Base-by-base conservation (phyloP, 2,329 filamentous ascomycete genomes). In the Nemania sp. region DNA sequence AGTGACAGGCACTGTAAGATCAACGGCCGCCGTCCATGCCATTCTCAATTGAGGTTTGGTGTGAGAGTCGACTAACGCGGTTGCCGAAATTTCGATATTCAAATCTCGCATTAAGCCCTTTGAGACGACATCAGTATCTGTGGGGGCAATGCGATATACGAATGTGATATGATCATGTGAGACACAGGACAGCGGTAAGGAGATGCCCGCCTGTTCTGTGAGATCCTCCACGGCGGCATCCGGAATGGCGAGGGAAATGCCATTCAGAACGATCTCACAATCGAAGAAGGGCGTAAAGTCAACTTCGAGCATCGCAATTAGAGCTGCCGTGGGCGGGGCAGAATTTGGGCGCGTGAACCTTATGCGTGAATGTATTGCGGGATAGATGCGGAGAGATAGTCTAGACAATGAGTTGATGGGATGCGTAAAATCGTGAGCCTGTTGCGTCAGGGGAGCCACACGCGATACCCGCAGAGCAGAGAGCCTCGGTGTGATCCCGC, bases 101-200 rank as follows among this genome's bases (percentile, higher is more conserved):
- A 90, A 77, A 56, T 77, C 79, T 54, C 76, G 77, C 55, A 75
- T 73, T 41, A 73, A 73, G 66, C 72, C 77, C 66, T 74, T 82
- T 65, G 68, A 70, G 40, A 69, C 66, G 45, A 70, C 62, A 50
- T 80, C 77, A n/a, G 71, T 72, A 43, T 77, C 74, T 31, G 74
- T 72, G 2, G 83, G 82, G 9, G 74, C 72, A 54, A 90, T 80
- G 48, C 81, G 82, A 73, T 91, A 93, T 48, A 92, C 75, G 62
- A 91, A 84, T 1, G 87, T 89, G 57, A 90, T 74, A 68, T 91
- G 88, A 66, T 93, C 89, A 62, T 88, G 86, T 14, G 88, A 82
- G 12, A 84, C 83, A 66, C 86, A 86, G 36, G 76, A 75, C 22
- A 87, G 73, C 4, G 84, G 82, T 17, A 87, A 72, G n/a, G 65